Evolutionary conservation across 2,329 filamentous ascomycete species (phyloP).

Genomic region (Fusarium sp.): DNA sequence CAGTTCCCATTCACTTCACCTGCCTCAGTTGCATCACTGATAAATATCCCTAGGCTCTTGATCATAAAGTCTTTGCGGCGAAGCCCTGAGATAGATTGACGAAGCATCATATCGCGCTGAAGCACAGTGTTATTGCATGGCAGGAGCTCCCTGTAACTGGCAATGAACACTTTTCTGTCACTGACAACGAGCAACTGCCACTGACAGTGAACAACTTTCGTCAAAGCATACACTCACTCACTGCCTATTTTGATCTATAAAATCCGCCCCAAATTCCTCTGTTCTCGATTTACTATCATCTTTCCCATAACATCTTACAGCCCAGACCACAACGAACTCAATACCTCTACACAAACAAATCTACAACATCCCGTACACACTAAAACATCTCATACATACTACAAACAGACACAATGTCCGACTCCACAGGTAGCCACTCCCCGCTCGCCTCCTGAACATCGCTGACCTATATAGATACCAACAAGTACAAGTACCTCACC

Average conservation of each 20-base stretch:
- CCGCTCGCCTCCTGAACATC: fast-evolving
- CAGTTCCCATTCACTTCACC: background rate
- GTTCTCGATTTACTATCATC: background rate
- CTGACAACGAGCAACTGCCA: too few species aligned
- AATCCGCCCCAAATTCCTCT: background rate
- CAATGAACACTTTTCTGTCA: background rate
- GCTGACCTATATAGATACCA: conserved; percentile 9
- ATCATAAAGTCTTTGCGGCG: conserved; percentile 32
- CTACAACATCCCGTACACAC: background rate
- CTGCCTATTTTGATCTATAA: background rate
- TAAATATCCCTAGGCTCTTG: conserved; percentile 38
- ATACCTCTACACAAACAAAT: background rate
- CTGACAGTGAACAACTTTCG: background rate
- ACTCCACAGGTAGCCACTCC: background rate
- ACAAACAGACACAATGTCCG: background rate
- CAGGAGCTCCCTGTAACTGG: background rate
- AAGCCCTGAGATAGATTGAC: background rate
- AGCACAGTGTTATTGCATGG: background rate
- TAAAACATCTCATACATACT: background rate
- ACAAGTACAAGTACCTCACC: background rate
- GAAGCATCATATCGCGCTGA: background rate
- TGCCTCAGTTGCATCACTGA: conserved; percentile 2
- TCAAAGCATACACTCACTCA: background rate
- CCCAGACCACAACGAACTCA: background rate
- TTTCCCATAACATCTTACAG: background rate